Evolutionary conservation across 192 early-diverging fungal species (phyloP).

Genomic region (Backusella morwellensis): DNA sequence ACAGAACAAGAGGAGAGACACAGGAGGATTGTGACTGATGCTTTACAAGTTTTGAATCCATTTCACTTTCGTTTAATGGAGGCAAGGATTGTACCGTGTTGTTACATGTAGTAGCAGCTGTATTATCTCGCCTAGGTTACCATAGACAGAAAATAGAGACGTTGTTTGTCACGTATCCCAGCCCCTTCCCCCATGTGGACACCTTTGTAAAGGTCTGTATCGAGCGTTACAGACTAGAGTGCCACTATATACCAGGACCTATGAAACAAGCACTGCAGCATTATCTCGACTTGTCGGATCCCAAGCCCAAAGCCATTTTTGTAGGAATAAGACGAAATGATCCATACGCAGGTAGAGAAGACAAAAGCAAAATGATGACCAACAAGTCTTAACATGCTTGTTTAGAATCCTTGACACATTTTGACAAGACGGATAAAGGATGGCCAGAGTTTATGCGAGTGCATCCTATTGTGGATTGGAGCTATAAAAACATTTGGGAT

Average conservation of each 20-base stretch:
- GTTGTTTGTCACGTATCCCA: slow-evolving; percentile 75
- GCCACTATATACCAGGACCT: slow-evolving; percentile 63
- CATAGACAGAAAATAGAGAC: slow-evolving; percentile 10
- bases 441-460: slow-evolving; percentile 93
- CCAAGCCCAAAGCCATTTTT: slow-evolving; percentile 69
- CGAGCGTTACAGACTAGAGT: slow-evolving; percentile 65
- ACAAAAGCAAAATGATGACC: too few relatives aligned
- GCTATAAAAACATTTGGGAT: slow-evolving; percentile 82
- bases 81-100: slow-evolving; percentile 97
- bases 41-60: slow-evolving; percentile 49
- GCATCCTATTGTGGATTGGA: slow-evolving; percentile 91
- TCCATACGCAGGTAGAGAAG: slow-evolving; percentile 58
- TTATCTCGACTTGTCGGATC: slow-evolving; percentile 55
- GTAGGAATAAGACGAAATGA: slow-evolving; percentile 79
- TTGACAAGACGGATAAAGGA: slow-evolving; percentile 75
- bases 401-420: slow-evolving; percentile 49
- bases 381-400: background rate
- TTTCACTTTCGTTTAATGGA: slow-evolving; percentile 91
- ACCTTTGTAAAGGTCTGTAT: slow-evolving; percentile 76
- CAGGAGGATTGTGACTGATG: background rate
- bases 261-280: slow-evolving; percentile 80
- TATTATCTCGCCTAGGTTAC: slow-evolving; percentile 34
- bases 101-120: slow-evolving; percentile 75
- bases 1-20: slow-evolving; percentile 15
- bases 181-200: slow-evolving; percentile 87